Evolutionary conservation across 306 rosid species (phyloP).

Genomic region (Lagenaria siceraria): DNA sequence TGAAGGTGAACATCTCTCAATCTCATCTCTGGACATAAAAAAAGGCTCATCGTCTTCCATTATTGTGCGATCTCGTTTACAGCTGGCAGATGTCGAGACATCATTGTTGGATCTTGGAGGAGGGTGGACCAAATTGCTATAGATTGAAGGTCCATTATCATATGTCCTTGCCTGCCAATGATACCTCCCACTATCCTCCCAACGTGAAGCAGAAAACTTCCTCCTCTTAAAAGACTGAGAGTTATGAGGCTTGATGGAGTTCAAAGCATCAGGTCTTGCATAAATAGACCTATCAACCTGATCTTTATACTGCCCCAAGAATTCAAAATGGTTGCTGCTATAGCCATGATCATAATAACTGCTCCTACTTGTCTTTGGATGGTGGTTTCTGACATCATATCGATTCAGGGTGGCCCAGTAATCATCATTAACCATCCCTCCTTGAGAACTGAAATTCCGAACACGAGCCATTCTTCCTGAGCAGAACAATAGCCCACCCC

Average conservation of each 20-base stretch:
- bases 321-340: constrained; percentile 23
- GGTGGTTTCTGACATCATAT: constrained; percentile 21
- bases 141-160: constrained; percentile 22
- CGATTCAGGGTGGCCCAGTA: constrained; percentile 33
- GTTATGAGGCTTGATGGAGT: constrained; percentile 27
- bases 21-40: constrained; percentile 89
- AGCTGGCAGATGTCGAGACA: constrained; percentile 32
- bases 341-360: constrained; percentile 22
- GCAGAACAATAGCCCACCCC: constrained; percentile 1
- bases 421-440: constrained; percentile 30
- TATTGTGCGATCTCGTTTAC: constrained; percentile 42
- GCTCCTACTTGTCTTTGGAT: constrained; percentile 45
- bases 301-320: constrained; percentile 23
- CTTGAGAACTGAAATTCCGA: constrained; percentile 41
- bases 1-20: constrained; percentile 89
- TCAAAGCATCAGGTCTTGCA: constrained; percentile 18
- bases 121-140: constrained; percentile 21
- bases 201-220: constrained; percentile 46
- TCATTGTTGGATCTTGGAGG: constrained; percentile 33
- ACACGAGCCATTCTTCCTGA: constrained; percentile 59
- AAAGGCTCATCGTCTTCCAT: constrained; percentile 63
- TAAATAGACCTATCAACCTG: constrained; percentile 18
- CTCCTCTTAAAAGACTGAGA: constrained; percentile 59
- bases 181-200: constrained; percentile 50
- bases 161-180: constrained; percentile 30